Percentiles rank a stretch among this genome's conserved stretches.
These are phyloP conservation scores for Litsea cubeba DNA, from an alignment of 164 flowering plant genomes.

Conservation along the genomic window DNA sequence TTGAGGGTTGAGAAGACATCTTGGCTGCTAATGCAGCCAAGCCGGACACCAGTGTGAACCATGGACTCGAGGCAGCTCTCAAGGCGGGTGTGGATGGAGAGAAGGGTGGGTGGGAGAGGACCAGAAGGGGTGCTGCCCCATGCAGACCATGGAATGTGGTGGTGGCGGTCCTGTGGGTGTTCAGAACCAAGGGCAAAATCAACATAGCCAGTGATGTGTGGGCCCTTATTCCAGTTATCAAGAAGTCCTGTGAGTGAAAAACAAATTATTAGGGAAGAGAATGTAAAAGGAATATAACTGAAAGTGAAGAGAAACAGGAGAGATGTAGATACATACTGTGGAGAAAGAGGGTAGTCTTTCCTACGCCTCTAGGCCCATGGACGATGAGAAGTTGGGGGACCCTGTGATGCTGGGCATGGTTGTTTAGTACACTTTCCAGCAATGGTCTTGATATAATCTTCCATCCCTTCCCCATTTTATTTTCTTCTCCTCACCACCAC, in stretches of 20 bases:
- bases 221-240: constrained; percentile 72
- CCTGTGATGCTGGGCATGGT: constrained; percentile 73
- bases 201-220: constrained; percentile 76
- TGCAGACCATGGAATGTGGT: constrained; percentile 66
- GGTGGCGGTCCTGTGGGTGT: constrained; percentile 15
- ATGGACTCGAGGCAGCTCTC: constrained; percentile 70
- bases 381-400: constrained; percentile 80
- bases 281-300: not conserved
- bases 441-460: constrained; percentile 73
- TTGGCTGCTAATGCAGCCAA: constrained; percentile 64
- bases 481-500: constrained; percentile 24
- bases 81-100: constrained; percentile 43
- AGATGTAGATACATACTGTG: constrained; percentile 40
- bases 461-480: constrained; percentile 58
- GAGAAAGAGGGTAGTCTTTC: constrained; percentile 88
- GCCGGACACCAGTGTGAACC: constrained; percentile 49
- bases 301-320: constrained; percentile 1
- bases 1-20: constrained; percentile 65
- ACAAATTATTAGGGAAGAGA: not conserved
- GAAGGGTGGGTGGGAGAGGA: constrained; percentile 24
- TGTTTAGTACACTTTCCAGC: constrained; percentile 73
- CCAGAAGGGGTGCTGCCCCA: constrained; percentile 38
- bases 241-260: constrained; percentile 50
- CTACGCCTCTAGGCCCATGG: constrained; percentile 92
- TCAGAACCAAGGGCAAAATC: constrained; percentile 57